Base-by-base conservation (phyloP, 768 basidiomycete species). In the Chalciporus pseudorubinellus region DNA sequence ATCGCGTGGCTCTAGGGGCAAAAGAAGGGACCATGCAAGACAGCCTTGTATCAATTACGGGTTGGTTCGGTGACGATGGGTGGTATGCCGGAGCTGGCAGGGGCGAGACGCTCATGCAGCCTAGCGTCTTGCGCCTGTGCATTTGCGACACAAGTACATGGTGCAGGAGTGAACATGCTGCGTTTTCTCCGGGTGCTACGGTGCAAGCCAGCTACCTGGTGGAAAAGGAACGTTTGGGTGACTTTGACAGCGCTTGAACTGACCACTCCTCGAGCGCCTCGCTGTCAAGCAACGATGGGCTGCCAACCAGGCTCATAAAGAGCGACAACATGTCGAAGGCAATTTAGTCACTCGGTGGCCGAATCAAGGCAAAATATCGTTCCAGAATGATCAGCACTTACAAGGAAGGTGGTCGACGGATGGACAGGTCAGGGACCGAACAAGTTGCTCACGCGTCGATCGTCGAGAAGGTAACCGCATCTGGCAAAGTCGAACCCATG, bases 1-100 rank as follows among this genome's bases (percentile, higher is more conserved):
- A 70, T 67, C 65, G 53, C 56, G 66, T 69, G 66, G 64, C 66
- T 55, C 66, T 68, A 68, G 65, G 66, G 66, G 65, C 55, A 16
- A 51, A 60, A 53, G 61, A 53, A 63, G 31, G 51, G 56, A 43
- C 48, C 59, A 39, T 48, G 52, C 54, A 51, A 57, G 58, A 58
- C 64, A 41, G 54, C 53, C 53, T 58, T 29, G 50, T 48, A 52
- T 60, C 58, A 41, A 55, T 52, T 52, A 53, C 46, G 48, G 55
- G 21, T 26, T 48, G 48, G 48, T 43, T 53, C 48, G 21, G 39
- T 39, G 41, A 44, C 45, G 40, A 50, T 22, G 46, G 45, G 26
- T 36, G 34, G 48, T 41, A 31, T 18, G 33, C 48, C 48, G 26
- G 26, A 26, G 22, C 9, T 31, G 42, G 36, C 24, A 19, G 39